Evolutionary conservation across 2,329 filamentous ascomycete genomes (phyloP), one percentile per base, ranked within the genome.

Genomic region (Colletotrichum liriopes): DNA sequence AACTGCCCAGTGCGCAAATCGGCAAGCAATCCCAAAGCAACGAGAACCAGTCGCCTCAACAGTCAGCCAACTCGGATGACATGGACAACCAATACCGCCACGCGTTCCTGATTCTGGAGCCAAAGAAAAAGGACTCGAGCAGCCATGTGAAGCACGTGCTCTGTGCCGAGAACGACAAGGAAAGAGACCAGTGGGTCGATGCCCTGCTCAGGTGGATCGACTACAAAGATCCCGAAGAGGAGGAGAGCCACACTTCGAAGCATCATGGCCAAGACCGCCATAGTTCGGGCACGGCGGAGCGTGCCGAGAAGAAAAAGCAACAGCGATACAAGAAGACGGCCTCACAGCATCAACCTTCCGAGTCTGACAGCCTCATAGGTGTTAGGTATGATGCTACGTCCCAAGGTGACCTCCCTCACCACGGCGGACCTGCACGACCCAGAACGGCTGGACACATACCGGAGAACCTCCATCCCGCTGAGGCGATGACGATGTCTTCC

Each of bases 71-170:
- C 67, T 87, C 90, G 23, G 94, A 97, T 55, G 95, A 98, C 66
- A 84, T 90, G 59, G 96, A 98, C 72, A 97, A 97, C 78, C 94
- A 98, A 81, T 99, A 98, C 80, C 93, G 96, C 7, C 96, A 99
- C 83, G 96, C 96, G 0, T 99, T 99, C 84, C 86, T 98, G 56
- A 93, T 99, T 65, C 81, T 98, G 64, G 96, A 99, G 79, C 96
- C 96, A 1, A 99, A 99, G 85, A 94, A 95, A 82, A 98, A 98
- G 82, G 96, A 99, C 79, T 95, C 95, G 0, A 92, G 88, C 29
- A 95, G 93, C 76, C 89, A 96, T 65, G 94, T 98, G 32, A 94
- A 96, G 75, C 96, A 99, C 80, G 95, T 99, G 0, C 86, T 99
- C 23, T 99, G 96, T 80, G 96, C 96, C 0, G 96, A 99, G 82